Evolutionary conservation across 148 eudicot genomes (phyloP), one percentile per base, ranked within the genome.

Genomic region (Camellia japonica): DNA sequence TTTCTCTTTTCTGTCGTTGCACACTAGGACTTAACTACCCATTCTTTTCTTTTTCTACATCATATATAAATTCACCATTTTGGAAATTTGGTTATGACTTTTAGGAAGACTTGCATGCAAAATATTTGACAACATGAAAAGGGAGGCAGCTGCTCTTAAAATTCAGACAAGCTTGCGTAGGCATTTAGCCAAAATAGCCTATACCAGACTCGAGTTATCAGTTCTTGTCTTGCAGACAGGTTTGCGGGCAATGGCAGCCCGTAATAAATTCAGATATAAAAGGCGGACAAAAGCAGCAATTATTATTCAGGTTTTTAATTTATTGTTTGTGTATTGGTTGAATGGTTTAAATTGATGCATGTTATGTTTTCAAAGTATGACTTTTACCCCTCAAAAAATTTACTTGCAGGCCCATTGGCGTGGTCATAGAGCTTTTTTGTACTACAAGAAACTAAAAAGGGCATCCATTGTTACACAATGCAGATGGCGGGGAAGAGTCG

Each of bases 401-500:
- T 47, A 74, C 52, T 41, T 82, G 81, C 93, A 96, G 99, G 91
- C 97, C 70, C 82, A 82, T 76, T 96, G 94, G 95, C 92, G 97
- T 78, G 84, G 97, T 84, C 85, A 91, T 80, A 82, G 84, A 82
- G 90, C 82, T 77, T 82, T 18, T 80, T 82, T 89, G 23, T 83
- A 89, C 82, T 88, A 85, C 85, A 93, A 85, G 87, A 96, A 87
- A 87, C 90, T 96, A 78, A 90, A 80, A 81, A 74, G 82, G 81
- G 91, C 91, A 75, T 83, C 94, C 13, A 64, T 95, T 80, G 78
- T 87, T 56, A 80, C 92, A 51, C 97, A 93, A 86, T 90, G 97
- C 83, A 85, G 96, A 86, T 93, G 94, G 97, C 90, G 94, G 80
- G 97, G 91, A 60, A 85, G 90, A 69, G 61, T 90, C 76, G 97